phyloP scores from a whole-genome alignment of 129 eudicot genomes.

The Dittrichia graveolens region DNA sequence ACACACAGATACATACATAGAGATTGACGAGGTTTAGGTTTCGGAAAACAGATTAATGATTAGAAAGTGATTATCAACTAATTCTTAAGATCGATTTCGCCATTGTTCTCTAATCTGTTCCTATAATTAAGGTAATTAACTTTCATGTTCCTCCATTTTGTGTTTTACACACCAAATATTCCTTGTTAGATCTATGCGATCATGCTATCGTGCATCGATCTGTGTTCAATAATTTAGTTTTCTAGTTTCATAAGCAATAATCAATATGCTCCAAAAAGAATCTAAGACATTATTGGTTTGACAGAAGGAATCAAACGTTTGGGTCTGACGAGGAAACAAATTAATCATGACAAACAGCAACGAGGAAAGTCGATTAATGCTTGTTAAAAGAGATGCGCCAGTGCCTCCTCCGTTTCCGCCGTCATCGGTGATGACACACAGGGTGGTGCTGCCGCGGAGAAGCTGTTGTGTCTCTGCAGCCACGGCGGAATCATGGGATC shows the following conservation, averaged over 20 bases:
- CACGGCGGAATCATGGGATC: conserved; percentile 54
- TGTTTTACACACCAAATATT: too few species aligned
- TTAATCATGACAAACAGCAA: conserved; percentile 28
- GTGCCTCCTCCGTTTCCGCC: conserved; percentile 68
- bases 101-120: conserved; percentile 28
- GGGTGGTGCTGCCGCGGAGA: conserved; percentile 25
- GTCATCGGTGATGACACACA: not conserved
- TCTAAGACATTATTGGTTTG: conserved; percentile 25
- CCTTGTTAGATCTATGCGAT: not conserved
- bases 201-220: conserved; percentile 5
- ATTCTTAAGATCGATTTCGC: conserved; percentile 35
- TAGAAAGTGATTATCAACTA: conserved; percentile 7
- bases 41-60: conserved; percentile 25
- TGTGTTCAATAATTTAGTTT: conserved; percentile 21
- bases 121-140: conserved; percentile 19
- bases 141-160: not conserved
- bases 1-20: conserved; percentile 20
- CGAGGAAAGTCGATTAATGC: conserved; percentile 29
- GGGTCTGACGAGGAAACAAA: not conserved
- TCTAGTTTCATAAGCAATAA: not conserved
- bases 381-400: conserved; percentile 34
- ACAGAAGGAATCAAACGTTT: conserved; percentile 15
- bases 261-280: not conserved
- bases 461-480: conserved; percentile 25
- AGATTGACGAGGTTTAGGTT: conserved; percentile 28